Conservation (phyloP, 2,329 filamentous ascomycete genomes). For the Trichoderma breve region DNA sequence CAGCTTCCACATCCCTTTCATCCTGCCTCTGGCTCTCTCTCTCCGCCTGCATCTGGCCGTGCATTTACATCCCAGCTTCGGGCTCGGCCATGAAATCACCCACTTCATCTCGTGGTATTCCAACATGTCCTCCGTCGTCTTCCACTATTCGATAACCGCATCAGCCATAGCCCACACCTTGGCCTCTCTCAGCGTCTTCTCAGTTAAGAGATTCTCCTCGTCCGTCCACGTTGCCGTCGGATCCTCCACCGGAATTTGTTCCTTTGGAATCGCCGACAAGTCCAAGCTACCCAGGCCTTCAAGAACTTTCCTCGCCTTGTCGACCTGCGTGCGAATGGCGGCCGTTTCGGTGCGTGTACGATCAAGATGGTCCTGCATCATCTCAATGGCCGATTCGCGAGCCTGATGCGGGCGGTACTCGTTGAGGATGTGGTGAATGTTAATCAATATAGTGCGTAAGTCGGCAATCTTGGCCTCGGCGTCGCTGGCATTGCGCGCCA, state of each 20-base stretch:
- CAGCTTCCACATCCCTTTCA: not conserved
- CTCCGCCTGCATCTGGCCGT: not conserved
- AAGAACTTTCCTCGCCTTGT: slow-evolving; percentile 71
- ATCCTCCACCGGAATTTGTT: not conserved
- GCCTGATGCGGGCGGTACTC: slow-evolving; percentile 93
- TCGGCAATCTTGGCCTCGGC: slow-evolving; percentile 73
- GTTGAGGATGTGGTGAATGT: slow-evolving; percentile 91
- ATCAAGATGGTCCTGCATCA: slow-evolving; percentile 84
- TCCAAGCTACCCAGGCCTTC: slow-evolving; percentile 62
- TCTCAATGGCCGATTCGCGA: slow-evolving; percentile 77
- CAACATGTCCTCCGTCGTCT: not conserved
- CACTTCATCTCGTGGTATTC: not conserved
- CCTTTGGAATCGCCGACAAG: slow-evolving; percentile 24
- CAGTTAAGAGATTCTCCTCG: slow-evolving; percentile 21
- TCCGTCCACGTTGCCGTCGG: not conserved
- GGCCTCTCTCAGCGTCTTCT: slow-evolving; percentile 29
- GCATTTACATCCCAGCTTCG: not conserved
- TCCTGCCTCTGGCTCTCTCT: not conserved
- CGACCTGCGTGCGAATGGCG: slow-evolving; percentile 63
- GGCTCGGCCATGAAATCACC: not conserved
- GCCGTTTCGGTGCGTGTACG: slow-evolving; percentile 70
- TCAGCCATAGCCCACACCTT: slow-evolving; percentile 46
- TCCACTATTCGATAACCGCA: slow-evolving; percentile 37
- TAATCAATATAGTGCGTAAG: slow-evolving; percentile 78
- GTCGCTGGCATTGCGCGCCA: slow-evolving; percentile 37